phyloP scores from a whole-genome alignment of 176 grass and related monocot genomes.

The Juncus effusus region DNA sequence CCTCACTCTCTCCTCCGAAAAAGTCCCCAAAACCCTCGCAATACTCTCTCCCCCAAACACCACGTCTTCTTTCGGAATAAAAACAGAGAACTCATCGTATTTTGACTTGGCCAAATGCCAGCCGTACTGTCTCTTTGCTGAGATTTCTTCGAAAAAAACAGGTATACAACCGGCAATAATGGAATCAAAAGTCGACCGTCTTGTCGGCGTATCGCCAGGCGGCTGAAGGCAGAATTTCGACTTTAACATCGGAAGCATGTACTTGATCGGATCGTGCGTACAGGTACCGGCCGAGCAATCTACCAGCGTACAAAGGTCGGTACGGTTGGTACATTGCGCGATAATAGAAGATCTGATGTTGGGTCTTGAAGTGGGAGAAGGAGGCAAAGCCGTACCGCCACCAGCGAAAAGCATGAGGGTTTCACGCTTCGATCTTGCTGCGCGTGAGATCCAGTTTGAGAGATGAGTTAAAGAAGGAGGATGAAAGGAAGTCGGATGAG shows the following conservation, averaged over 20 bases:
- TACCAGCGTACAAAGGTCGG: conserved; percentile 44
- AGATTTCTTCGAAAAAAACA: conserved; percentile 61
- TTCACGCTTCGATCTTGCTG: conserved; percentile 29
- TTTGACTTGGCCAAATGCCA: conserved; percentile 52
- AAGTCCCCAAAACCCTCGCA: conserved; percentile 29
- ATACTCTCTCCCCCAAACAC: conserved; percentile 41
- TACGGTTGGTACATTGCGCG: conserved; percentile 42
- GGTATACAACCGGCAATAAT: conserved; percentile 59
- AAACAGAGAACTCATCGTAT: conserved; percentile 60
- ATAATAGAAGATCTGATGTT: conserved; percentile 61
- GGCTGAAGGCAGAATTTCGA: conserved; percentile 58
- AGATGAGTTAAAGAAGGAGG: conserved; percentile 37
- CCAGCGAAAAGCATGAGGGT: conserved; percentile 54
- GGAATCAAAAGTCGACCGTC: conserved; percentile 61
- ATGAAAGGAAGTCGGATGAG: conserved; percentile 71
- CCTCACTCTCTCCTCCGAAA: conserved; percentile 45
- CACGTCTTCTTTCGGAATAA: conserved; percentile 50
- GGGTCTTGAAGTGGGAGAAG: conserved; percentile 22
- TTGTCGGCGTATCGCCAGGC: conserved; percentile 52
- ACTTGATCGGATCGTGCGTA: conserved; percentile 32
- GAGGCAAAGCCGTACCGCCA: conserved; percentile 10
- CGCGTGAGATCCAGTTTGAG: conserved; percentile 47
- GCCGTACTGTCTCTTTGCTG: conserved; percentile 51
- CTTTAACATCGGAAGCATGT: conserved; percentile 49
- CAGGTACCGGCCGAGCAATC: conserved; percentile 52